A percentile compares a stretch with the other conserved stretches of the same genome.
Conservation (phyloP, 1,139 yeast genomes). For the Yamadazyma buinensis region DNA sequence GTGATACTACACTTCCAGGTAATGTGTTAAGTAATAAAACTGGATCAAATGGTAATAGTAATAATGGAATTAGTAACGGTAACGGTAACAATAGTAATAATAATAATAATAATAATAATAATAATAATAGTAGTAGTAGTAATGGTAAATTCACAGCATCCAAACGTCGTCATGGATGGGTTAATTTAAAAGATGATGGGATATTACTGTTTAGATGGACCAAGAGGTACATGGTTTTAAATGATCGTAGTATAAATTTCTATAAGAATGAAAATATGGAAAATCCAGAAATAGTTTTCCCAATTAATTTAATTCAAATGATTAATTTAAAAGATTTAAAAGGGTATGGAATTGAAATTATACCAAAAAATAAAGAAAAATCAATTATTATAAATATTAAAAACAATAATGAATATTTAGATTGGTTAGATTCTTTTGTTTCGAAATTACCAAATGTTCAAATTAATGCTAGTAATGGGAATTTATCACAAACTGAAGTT, state of each 20-base stretch:
- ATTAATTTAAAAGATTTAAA: constrained; percentile 38
- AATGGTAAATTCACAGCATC: constrained; percentile 14
- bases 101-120: no score
- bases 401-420: constrained; percentile 73
- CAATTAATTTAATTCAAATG: constrained; percentile 35
- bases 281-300: constrained; percentile 38
- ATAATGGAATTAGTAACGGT: no score
- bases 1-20: constrained; percentile 13
- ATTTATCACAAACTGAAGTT: constrained; percentile 35
- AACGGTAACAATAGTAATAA: no score
- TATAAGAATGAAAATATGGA: constrained; percentile 44
- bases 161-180: constrained; percentile 67
- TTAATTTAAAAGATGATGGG: constrained; percentile 89
- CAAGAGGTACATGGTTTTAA: constrained; percentile 73
- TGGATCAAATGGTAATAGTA: no score
- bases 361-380: constrained; percentile 53
- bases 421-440: constrained; percentile 90
- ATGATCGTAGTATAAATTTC: constrained; percentile 71
- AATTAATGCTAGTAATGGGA: constrained; percentile 14
- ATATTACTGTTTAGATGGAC: constrained; percentile 85
- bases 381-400: constrained; percentile 75
- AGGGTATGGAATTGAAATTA: constrained; percentile 68
- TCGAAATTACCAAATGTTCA: constrained; percentile 73
- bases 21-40: no score
- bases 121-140: no score